Evolutionary conservation across 2,329 filamentous ascomycete genomes (phyloP), one percentile per base, ranked within the genome.

Genomic region (Clonostachys byssicola): DNA sequence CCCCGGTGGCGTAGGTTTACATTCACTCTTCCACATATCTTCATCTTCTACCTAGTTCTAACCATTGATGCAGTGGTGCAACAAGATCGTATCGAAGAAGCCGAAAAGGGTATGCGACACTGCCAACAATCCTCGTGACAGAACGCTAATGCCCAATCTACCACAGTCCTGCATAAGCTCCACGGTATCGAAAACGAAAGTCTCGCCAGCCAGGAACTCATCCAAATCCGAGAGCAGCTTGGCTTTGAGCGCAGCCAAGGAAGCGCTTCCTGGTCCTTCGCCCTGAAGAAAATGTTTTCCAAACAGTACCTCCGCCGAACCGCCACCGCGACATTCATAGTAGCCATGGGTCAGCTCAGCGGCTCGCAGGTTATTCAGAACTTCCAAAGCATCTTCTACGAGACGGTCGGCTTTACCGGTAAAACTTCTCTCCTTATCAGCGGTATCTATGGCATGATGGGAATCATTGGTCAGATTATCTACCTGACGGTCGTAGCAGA

Each of bases 391-490:
- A 50, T 65, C n/a, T 52, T 65, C 35, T 65, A 68, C 42, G 65
- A 68, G 49, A 65, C 71, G 18, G 64, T 77, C 45, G 72, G 70
- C 52, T 72, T 75, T 18, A 70, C 73, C 47, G 73, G 73, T 55
- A 68, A 68, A 50, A 66, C 68, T 6, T 66, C 73, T 20, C 62
- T 77, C 5, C 61, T 78, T 14, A 75, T 74, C 23, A 71, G 71
- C 45, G 75, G 71, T 12, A 68, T 68, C 16, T 65, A 66, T n/a
- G 63, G 62, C 9, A 54, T 64, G 18, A 65, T 63, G 60, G 61
- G 56, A 0, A 45, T 64, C 12, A 48, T 61, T 4, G 61, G 60
- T 2, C 59, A 62, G 38, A 48, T 58, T 10, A 56, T 64, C 35
- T 60, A 60, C 43, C 44, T 64, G 9, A 46, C 59, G 36, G 49